Percentiles rank a stretch among this genome's conserved stretches.
phyloP scores from a whole-genome alignment of 306 rosid species.

The Alnus rubra region DNA sequence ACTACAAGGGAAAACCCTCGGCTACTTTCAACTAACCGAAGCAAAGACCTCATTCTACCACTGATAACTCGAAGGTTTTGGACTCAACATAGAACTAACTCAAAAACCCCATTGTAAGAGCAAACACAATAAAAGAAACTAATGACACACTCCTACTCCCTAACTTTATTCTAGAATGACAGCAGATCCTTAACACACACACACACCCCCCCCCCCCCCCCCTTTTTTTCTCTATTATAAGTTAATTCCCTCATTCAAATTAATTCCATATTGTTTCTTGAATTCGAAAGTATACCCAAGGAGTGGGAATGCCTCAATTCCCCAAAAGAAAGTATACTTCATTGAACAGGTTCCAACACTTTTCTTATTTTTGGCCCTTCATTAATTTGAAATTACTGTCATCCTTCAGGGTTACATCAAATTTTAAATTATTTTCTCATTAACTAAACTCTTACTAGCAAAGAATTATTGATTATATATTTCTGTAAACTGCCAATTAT shows the following conservation, averaged over 20 bases:
- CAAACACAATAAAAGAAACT: too few species aligned
- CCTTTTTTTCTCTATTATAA: not conserved
- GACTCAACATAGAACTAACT: too few species aligned
- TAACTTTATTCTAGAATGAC: too few species aligned
- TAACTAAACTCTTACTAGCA: not conserved
- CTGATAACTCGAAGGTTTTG: too few species aligned
- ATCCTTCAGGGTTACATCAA: not conserved
- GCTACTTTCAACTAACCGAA: too few species aligned
- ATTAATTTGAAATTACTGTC: not conserved
- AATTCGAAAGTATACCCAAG: not conserved
- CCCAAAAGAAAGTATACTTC: conserved; percentile 11
- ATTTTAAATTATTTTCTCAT: not conserved
- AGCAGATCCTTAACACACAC: too few species aligned
- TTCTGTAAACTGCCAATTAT: not conserved
- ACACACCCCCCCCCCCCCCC: too few species aligned
- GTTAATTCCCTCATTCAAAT: not conserved
- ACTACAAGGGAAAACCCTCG: too few species aligned
- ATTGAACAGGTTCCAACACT: not conserved
- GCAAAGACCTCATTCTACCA: too few species aligned
- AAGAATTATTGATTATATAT: not conserved
- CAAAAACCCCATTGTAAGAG: too few species aligned
- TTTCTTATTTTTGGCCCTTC: not conserved
- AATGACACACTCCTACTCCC: too few species aligned
- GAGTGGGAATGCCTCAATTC: not conserved
- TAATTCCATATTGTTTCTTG: not conserved